Conservation (phyloP, 2,329 filamentous ascomycete species). For the Trichoderma atrobrunneum region DNA sequence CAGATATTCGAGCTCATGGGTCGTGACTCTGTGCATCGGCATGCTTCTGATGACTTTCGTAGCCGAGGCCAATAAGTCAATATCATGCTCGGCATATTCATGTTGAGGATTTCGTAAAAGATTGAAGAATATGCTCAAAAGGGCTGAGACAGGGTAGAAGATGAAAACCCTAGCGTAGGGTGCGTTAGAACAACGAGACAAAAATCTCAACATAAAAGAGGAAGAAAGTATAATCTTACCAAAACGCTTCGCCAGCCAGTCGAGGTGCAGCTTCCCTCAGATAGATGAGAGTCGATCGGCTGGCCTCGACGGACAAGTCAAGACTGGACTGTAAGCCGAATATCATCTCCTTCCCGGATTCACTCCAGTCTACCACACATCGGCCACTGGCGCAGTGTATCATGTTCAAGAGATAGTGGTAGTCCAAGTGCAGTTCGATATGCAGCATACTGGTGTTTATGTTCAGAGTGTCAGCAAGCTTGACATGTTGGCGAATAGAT, state of each 20-base stretch:
- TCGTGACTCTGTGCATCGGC: constrained; percentile 28
- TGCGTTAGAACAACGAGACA: background rate
- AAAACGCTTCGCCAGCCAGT: constrained; percentile 48
- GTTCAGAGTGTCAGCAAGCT: constrained; percentile 28
- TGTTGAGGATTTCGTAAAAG: constrained; percentile 48
- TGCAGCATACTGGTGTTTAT: constrained; percentile 43
- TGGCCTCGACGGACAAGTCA: constrained; percentile 53
- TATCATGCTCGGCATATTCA: constrained; percentile 42
- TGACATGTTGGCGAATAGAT: constrained; percentile 34
- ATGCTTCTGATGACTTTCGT: constrained; percentile 44
- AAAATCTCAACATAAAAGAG: background rate
- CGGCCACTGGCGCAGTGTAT: constrained; percentile 56
- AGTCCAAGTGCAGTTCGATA: constrained; percentile 51
- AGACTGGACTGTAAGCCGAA: constrained; percentile 50
- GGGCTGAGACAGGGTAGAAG: constrained; percentile 55
- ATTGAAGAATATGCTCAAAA: constrained; percentile 54
- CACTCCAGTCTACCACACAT: constrained; percentile 39
- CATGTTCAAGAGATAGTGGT: constrained; percentile 52
- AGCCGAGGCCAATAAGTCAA: constrained; percentile 44
- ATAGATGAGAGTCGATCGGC: constrained; percentile 52
- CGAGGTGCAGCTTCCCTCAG: constrained; percentile 42
- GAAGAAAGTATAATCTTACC: constrained; percentile 27
- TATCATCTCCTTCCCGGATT: constrained; percentile 29
- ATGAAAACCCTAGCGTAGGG: constrained; percentile 45
- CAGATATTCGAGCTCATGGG: constrained; percentile 40